Evolutionary conservation across 305 asterid genomes (phyloP).

Genomic region (Galium porrigens): DNA sequence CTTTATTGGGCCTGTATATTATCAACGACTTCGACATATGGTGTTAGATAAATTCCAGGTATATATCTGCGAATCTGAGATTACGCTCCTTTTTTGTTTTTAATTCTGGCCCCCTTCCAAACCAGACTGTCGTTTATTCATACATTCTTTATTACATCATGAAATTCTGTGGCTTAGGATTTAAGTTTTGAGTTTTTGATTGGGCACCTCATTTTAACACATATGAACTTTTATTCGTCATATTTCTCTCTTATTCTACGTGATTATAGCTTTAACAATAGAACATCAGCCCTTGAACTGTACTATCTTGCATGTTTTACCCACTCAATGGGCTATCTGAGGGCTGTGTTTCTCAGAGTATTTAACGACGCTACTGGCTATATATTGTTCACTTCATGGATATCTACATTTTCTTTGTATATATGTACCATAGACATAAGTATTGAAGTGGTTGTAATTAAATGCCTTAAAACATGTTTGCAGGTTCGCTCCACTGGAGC

Average conservation of each 20-base stretch:
- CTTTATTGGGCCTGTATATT: constrained; percentile 90
- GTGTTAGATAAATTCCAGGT: constrained; percentile 96
- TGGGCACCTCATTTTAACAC: neutral
- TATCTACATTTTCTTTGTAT: neutral
- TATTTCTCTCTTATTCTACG: neutral
- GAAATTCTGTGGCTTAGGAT: neutral
- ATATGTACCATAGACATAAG: neutral
- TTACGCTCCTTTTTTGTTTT: neutral
- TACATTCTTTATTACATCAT: neutral
- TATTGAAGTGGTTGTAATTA: constrained; percentile 1
- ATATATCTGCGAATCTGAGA: neutral
- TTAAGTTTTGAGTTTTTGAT: neutral
- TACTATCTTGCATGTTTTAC: neutral
- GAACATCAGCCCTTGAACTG: neutral
- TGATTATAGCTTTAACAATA: neutral
- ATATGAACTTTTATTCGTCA: neutral
- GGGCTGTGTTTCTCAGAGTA: neutral
- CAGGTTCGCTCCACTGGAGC: constrained; percentile 93
- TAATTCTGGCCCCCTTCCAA: neutral
- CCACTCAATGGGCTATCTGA: neutral
- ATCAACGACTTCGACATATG: constrained; percentile 95
- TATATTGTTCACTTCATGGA: neutral
- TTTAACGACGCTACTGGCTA: neutral
- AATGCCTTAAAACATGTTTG: neutral
- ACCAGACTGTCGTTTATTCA: neutral